These are phyloP conservation scores for Inga oerstediana DNA, from an alignment of 306 rosid species.

Conservation along the genomic window DNA sequence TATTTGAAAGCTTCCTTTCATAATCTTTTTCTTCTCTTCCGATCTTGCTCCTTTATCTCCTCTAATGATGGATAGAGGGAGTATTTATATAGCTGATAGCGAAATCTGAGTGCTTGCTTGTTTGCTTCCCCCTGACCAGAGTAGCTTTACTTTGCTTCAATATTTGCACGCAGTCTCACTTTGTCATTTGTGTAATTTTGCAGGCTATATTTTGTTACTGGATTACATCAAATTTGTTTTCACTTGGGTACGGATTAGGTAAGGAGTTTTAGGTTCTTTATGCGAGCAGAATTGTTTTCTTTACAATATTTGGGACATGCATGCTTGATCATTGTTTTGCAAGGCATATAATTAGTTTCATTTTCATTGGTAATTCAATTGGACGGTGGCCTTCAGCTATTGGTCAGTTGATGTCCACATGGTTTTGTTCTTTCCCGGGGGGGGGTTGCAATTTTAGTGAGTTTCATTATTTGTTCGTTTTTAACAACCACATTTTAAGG, in stretches of 20 bases:
- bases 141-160: slow-evolving; percentile 19
- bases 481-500: neutral
- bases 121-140: neutral
- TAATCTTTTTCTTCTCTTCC: neutral
- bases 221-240: slow-evolving; percentile 84
- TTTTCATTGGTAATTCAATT: slow-evolving; percentile 7
- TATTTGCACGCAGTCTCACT: slow-evolving; percentile 23
- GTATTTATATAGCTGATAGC: neutral
- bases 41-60: neutral
- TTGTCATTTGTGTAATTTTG: slow-evolving; percentile 34
- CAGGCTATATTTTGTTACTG: slow-evolving; percentile 98
- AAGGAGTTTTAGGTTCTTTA: slow-evolving; percentile 41
- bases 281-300: slow-evolving; percentile 22
- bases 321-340: neutral
- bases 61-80: neutral
- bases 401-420: neutral
- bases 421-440: too few relatives aligned
- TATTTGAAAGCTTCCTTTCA: neutral
- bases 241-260: slow-evolving; percentile 77
- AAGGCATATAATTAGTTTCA: neutral
- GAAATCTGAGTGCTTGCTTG: neutral
- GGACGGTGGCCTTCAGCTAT: neutral
- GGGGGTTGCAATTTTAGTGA: too few relatives aligned
- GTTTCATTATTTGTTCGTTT: neutral
- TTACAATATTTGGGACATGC: neutral